Conservation (phyloP, 1,284 basidiomycete genomes). For the Xerocomus nothofagi region DNA sequence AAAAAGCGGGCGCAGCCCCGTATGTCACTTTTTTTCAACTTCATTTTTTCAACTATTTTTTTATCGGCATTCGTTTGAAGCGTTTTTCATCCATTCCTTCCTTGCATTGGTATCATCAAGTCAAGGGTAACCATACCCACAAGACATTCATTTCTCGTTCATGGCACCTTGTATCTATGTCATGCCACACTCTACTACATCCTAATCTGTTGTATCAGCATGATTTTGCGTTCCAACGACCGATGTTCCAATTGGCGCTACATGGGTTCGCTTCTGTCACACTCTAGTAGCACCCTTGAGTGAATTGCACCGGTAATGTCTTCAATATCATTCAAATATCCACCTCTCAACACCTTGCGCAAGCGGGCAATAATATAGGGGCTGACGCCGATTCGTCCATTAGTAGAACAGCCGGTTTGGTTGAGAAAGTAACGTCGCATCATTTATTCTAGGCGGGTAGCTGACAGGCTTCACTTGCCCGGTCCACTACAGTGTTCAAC, state of each 20-base stretch:
- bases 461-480: no score
- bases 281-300: constrained; percentile 4
- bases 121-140: constrained; percentile 8
- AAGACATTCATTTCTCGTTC: constrained; percentile 6
- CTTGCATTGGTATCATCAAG: constrained; percentile 12
- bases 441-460: no score
- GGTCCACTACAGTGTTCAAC: no score
- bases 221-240: constrained; percentile 4
- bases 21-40: neutral
- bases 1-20: constrained; percentile 3
- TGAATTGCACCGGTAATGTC: constrained; percentile 8
- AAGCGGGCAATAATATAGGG: no score
- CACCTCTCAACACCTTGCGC: no score
- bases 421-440: no score
- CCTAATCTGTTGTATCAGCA: constrained; percentile 14
- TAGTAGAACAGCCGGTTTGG: no score
- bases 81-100: neutral
- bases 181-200: constrained; percentile 1
- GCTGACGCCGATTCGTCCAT: no score
- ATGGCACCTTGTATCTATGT: constrained; percentile 19
- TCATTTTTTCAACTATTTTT: neutral
- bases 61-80: constrained; percentile 11
- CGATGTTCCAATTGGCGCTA: neutral
- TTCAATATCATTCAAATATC: no score
- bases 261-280: constrained; percentile 6